Evolutionary conservation across 352 stramenopile species (phyloP), one percentile per base, ranked within the genome.

Genomic region (Pythium brachiatum): DNA sequence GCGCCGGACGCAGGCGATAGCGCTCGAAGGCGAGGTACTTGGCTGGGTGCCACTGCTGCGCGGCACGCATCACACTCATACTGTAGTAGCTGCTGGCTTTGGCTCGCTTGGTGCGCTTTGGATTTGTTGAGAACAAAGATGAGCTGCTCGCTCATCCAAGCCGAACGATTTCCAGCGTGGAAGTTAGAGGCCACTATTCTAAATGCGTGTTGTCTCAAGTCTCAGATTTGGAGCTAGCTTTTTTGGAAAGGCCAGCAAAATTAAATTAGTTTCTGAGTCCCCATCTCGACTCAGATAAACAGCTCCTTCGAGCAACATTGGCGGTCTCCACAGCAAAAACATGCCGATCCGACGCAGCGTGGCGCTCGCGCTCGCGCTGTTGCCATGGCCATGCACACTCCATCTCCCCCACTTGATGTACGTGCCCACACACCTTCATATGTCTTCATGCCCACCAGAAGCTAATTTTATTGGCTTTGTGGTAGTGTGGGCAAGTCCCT

Each of bases 11-110:
- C 64, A 91, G 52, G 21, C 83, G 81, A 7, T 81, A 60, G 15
- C 56, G 54, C 67, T 87, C 74, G 52, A 92, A 92, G 47, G 78
- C 75, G 53, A 90, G 68, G 60, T 91, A 91, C 50, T 78, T 75
- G 55, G 71, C 58, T 6, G 79, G 79, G 4, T 79, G 68, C 83
- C 81, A 91, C 32, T 66, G 71, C 68, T 83, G 77, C 0, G 70
- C 66, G 12, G 72, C 74, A 20, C 60, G 69, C n/a, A 47, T 31
- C 16, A 23, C 43, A 26, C 27, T 50, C 56, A 62, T 31, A 34
- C 29, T 5, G 29, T 34, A 34, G 29, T 34, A 5, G 9, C 29
- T 34, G 29, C 7, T 38, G 32, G 32, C 32, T 7, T 12, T 38
- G 32, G 32, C 32, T 38, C 7, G 5, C 36, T 8, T n/a, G 36